These are phyloP conservation scores for Penicillium thymicola DNA, from an alignment of 2,329 filamentous ascomycete genomes.

Conservation along the genomic window DNA sequence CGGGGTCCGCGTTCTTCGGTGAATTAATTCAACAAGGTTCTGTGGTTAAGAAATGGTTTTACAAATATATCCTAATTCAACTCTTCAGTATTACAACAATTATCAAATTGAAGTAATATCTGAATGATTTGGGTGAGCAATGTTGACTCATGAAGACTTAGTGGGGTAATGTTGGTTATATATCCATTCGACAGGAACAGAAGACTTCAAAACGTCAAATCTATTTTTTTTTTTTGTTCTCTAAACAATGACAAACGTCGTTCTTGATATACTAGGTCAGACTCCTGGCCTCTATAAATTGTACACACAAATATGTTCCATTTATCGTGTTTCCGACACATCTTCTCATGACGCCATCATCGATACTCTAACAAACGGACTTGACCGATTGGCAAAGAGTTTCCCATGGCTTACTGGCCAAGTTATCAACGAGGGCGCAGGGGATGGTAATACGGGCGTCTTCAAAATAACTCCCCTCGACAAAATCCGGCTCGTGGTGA, in stretches of 20 bases:
- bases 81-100: accelerated
- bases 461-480: conserved; percentile 41
- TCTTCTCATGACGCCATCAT: conserved; percentile 9
- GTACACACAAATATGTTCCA: conserved; percentile 17
- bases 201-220: neutral
- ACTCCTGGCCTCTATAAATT: conserved; percentile 11
- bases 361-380: conserved; percentile 10
- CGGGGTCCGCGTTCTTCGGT: too few species aligned
- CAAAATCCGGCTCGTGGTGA: conserved; percentile 41
- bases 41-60: neutral
- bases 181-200: neutral
- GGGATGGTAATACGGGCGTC: conserved; percentile 27
- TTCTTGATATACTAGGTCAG: conserved; percentile 13
- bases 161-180: neutral
- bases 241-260: neutral
- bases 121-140: neutral
- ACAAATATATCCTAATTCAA: neutral
- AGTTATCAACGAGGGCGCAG: conserved; percentile 36
- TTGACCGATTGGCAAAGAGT: conserved; percentile 7
- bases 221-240: neutral
- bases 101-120: neutral
- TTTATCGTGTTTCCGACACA: conserved; percentile 5
- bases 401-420: conserved; percentile 34
- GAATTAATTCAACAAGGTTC: too few species aligned
- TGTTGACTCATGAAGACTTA: neutral